Base-by-base conservation (phyloP, 352 stramenopile genomes). In the Detonula confervacea region DNA sequence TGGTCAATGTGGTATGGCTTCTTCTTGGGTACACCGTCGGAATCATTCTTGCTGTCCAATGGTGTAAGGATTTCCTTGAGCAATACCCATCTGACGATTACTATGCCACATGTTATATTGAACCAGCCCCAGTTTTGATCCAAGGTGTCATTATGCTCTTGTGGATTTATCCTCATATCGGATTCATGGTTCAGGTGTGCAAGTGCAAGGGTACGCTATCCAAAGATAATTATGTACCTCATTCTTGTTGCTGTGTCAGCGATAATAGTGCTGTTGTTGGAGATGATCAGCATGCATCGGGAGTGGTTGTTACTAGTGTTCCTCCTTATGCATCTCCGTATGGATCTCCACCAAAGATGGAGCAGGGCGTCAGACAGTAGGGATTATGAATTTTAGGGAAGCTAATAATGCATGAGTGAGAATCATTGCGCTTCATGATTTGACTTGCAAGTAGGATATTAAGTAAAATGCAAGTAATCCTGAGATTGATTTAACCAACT, bases 1-100 rank as follows among this genome's bases (percentile, higher is more conserved):
- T 61, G n/a, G 20, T 61, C 5, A 61, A 61, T 61, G 24, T 61
- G 52, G 52, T n/a, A 61, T 61, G 52, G 52, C 52, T 61, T 39
- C 1, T 61, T 61, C 22, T 37, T 61, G 52, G 52, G 14, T 61
- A 37, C 52, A 61, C 39, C 39, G 20, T 25, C n/a, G 25, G 5
- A 39, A 39, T 61, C 7, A 12, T 61, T 11, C 3, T 39, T 61
- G 3, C 11, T 16, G 11, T 61, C 30, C 20, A 39, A 39, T 61
- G 25, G 22, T 61, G 52, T 61, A 4, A 29, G 12, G 2, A 61
- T 44, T 44, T 44, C 12, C 6, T 12, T 12, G 35, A 44, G 6
- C 6, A 44, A 12, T 44, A 27, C 52, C 2, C 16, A 39, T 6
- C 25, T 5, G n/a, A n/a, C n/a, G n/a, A n/a, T n/a, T n/a, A 18